Evolutionary conservation across 208 protist genomes (phyloP), one percentile per base, ranked within the genome.

Genomic region (Trypanosoma melophagium): DNA sequence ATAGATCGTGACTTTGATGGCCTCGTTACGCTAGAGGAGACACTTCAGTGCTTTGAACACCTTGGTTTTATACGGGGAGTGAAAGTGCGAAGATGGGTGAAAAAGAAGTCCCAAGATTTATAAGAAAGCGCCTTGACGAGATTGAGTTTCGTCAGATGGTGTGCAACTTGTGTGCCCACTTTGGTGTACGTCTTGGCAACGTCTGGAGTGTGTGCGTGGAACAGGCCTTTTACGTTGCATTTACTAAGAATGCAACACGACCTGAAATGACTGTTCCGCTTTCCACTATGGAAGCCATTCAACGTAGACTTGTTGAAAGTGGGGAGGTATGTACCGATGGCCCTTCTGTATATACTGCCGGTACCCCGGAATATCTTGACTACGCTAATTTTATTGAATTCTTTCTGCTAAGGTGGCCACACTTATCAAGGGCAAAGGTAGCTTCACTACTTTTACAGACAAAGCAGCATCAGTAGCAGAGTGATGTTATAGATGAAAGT

Each of bases 171-270:
- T 66, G 25, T 31, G 44, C 60, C 4, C 42, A 25, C 10, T 52
- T 21, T 25, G 45, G 42, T 17, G 21, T 22, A 7, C 17, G 22
- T 31, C 49, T 66, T 25, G 60, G 45, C n/a, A 38, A 5, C 1
- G 60, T 55, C 1, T 55, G 60, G 60, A 25, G 25, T 40, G 60
- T 66, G 10, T 66, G 60, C 49, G 60, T 66, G 45, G 60, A 66
- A 24, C 60, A 66, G 22, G 42, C 60, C 0, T 47, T 66, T 21
- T 66, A 66, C 25, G n/a, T 47, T 16, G 60, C 16, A 0, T 66
- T 66, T 40, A 10, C 25, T 31, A 25, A 14, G 14, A 44, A 22
- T 38, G 47, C 47, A 1, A 22, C 24, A 2, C 3, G 7, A 9
- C 60, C 60, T 12, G 60, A 66, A 16, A 42, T 53, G 45, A 42